phyloP scores from a whole-genome alignment of 2,329 filamentous ascomycete genomes.

The Penicillium sp. region DNA sequence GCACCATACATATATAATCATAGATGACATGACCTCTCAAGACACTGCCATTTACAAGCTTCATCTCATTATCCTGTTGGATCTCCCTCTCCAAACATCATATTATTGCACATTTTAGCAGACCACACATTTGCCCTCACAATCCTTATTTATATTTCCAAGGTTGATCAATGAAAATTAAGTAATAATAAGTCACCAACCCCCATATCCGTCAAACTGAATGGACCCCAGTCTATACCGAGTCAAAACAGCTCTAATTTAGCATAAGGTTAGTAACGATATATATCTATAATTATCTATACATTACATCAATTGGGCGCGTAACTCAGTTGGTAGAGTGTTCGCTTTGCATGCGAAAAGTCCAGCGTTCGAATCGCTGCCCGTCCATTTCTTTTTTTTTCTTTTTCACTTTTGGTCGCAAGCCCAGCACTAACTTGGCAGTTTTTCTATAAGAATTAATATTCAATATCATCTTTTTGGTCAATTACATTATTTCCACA shows the following conservation, averaged over 20 bases:
- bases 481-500: background rate
- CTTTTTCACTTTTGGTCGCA: background rate
- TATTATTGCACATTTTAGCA: background rate
- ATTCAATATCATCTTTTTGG: background rate
- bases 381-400: background rate
- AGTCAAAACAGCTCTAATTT: no score
- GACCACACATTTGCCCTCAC: background rate
- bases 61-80: background rate
- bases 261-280: no score
- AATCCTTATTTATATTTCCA: background rate
- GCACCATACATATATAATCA: background rate
- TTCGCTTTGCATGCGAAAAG: constrained; percentile 20
- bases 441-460: no score
- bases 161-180: no score
- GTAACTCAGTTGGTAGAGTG: constrained; percentile 16
- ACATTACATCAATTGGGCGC: background rate
- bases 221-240: no score
- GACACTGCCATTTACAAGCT: background rate
- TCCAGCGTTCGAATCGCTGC: constrained; percentile 8
- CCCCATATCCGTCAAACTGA: no score
- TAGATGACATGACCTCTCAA: background rate
- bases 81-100: background rate
- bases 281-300: no score
- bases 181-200: no score
- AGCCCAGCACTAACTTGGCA: background rate